Base-by-base conservation (phyloP, 2,329 filamentous ascomycete genomes). In the Chalaropsis thielavioides region DNA sequence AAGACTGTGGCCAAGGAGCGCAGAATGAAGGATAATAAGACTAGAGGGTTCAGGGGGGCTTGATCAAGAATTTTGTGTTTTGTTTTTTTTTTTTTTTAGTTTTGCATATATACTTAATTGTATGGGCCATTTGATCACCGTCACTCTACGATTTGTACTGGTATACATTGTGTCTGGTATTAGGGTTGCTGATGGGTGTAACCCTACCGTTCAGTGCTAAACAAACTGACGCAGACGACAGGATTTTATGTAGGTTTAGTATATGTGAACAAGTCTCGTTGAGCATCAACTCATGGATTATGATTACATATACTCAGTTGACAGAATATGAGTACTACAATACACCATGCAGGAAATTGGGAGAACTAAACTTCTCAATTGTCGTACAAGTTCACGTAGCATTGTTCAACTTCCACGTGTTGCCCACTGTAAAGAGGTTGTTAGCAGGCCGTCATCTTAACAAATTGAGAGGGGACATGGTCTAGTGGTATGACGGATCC, bases 1-100 rank as follows among this genome's bases (percentile, higher is more conserved):
- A 86, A 86, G 76, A 75, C 79, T 67, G 83, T 78, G 3, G 77
- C 80, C 40, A 88, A 88, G 77, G 83, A 86, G 73, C 86, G 83
- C 76, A 78, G 84, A 60, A 85, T 87, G 70, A 77, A 81, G 65
- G 84, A 87, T 68, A 87, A 87, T 71, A 81, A 80, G 70, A 79
- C 81, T 41, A 76, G 81, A 64, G 79, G 79, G 17, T 61, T 64
- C 38, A 67, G 61, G 43, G 35, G 64, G n/a, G 38, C 43, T 1
- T 65, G 19, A 63, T 40, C 8, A 31, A 31, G 40, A 35, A 5
- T 10, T 38, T 35, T 59, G 7, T 46, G 7, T 56, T 27, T 35
- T 11, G 13, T 51, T 17, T 11, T 49, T 49, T 46, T 13, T 63
- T 19, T 19, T 22, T 58, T 40, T 54, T 51, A 3, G 51, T 24